Evolutionary conservation across 345 rosid species (phyloP), one percentile per base, ranked within the genome.

Genomic region (Lagerstroemia speciosa): DNA sequence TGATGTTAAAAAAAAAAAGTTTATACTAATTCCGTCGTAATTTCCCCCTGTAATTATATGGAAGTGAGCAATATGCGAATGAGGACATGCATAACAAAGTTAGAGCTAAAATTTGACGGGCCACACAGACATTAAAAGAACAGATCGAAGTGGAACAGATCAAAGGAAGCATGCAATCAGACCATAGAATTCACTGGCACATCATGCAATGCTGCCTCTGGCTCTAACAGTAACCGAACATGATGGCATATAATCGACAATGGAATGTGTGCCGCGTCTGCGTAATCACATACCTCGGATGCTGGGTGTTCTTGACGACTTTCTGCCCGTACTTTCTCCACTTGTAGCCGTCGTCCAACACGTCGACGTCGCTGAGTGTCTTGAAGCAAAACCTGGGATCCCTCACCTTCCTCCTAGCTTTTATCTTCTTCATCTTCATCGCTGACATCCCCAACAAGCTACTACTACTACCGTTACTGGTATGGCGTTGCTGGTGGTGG

Each of bases 241-340:
- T n/a, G n/a, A n/a, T n/a, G n/a, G n/a, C n/a, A n/a, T n/a, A n/a
- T n/a, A n/a, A n/a, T n/a, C n/a, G n/a, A n/a, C n/a, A n/a, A n/a
- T n/a, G n/a, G n/a, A n/a, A n/a, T n/a, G n/a, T n/a, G n/a, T n/a
- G n/a, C n/a, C 15, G 63, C 14, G 50, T 10, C 6, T 6, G 24
- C 33, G 45, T 29, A 15, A 16, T 24, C 29, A 67, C 3, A 30
- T 64, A 93, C 99, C 99, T 94, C 80, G 99, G 99, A 80, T 94
- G 98, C 77, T 83, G 93, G 17, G 99, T 94, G 86, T 94, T 91
- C 84, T 94, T 94, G 29, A 89, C 99, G 68, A 94, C 99, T 79
- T 94, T 94, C 89, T 94, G 99, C 68, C 99, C 99, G 76, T 94
- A 94, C 80, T 94, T 94, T 65, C 99, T 82, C 99, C 99, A 94